Conservation (phyloP, 2,329 filamentous ascomycete species). For the Colletotrichum graminicola region DNA sequence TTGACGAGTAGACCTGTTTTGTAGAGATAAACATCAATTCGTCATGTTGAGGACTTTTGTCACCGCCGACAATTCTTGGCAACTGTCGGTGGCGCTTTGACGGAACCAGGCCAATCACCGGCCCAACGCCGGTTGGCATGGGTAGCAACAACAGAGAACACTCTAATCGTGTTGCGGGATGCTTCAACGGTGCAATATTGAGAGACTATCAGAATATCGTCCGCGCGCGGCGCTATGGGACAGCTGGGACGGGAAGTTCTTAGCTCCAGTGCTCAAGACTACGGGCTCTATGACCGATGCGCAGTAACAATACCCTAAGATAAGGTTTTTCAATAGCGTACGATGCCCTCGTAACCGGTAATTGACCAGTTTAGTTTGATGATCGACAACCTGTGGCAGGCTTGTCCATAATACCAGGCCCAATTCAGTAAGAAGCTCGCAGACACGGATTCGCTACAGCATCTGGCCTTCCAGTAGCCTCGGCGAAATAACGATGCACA, state of each 20-base stretch:
- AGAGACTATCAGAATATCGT: neutral
- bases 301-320: neutral
- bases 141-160: neutral
- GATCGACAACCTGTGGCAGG: neutral
- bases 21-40: too few relatives aligned
- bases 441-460: neutral
- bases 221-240: neutral
- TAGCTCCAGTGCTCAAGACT: neutral
- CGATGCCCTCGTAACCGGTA: neutral
- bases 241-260: neutral
- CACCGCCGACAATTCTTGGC: neutral
- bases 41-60: neutral
- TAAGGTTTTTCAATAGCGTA: too few relatives aligned
- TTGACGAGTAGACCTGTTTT: too few relatives aligned
- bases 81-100: conserved; percentile 22
- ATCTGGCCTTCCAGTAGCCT: neutral
- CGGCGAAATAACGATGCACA: conserved; percentile 2
- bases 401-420: neutral
- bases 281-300: neutral
- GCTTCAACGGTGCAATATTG: neutral
- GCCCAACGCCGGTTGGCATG: neutral
- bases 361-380: neutral
- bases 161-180: too few relatives aligned
- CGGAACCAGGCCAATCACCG: neutral
- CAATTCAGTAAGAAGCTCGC: neutral